A percentile compares a stretch with the other conserved stretches of the same genome.
Evolutionary conservation across 495 filamentous ascomycete genomes (phyloP).

Genomic region (Tuber melanosporum): DNA sequence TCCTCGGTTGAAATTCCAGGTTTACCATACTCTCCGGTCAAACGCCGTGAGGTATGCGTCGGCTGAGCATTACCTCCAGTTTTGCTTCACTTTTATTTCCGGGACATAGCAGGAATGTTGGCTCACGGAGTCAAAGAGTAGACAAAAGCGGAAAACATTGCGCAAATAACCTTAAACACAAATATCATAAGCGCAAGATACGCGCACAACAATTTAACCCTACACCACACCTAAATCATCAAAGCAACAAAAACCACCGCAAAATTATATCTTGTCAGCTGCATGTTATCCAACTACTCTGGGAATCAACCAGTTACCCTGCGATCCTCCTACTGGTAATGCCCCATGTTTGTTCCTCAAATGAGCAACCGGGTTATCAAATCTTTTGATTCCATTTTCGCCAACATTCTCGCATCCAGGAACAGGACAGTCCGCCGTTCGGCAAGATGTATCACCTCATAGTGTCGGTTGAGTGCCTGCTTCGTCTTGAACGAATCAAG

Average conservation of each 20-base stretch:
- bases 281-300: background rate
- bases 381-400: background rate
- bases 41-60: background rate
- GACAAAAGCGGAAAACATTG: background rate
- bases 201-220: background rate
- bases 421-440: background rate
- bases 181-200: too few species aligned
- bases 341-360: background rate
- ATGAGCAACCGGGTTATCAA: constrained; percentile 4
- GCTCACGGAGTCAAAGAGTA: background rate
- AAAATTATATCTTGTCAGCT: background rate
- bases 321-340: background rate
- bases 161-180: background rate
- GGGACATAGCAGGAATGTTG: background rate
- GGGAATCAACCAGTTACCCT: background rate
- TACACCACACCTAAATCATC: background rate
- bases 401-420: background rate
- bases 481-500: background rate
- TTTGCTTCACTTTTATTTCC: background rate
- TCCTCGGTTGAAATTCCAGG: background rate
- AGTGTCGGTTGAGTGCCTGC: background rate
- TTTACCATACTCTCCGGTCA: background rate
- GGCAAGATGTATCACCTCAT: background rate
- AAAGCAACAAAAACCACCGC: background rate
- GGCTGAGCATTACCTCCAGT: too few species aligned